Percentiles rank a stretch among this genome's conserved stretches.
Conservation (phyloP, 208 protist species). For the Wallacemonas sp. region DNA sequence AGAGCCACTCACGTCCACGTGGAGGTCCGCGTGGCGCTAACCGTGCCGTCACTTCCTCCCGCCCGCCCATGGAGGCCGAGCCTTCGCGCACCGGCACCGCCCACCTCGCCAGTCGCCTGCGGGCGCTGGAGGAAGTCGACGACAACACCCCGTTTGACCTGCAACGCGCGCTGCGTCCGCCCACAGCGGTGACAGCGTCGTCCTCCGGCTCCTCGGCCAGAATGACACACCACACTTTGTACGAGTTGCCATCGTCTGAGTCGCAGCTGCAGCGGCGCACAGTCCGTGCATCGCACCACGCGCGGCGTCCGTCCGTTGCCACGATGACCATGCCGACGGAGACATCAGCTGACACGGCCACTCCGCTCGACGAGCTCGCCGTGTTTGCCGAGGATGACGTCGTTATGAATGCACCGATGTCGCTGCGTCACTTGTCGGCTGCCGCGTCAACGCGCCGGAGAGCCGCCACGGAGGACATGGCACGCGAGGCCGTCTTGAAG, state of each 20-base stretch:
- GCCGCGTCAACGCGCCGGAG: not conserved
- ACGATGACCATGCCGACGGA: not conserved
- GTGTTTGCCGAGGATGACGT: constrained; percentile 53
- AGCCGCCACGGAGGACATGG: no score
- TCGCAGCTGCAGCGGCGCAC: constrained; percentile 14
- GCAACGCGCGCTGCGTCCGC: not conserved
- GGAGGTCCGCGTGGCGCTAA: no score
- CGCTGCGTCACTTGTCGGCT: constrained; percentile 26
- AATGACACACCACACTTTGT: no score
- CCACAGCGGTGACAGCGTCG: not conserved
- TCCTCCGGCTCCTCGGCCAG: not conserved
- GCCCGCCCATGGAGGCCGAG: not conserved
- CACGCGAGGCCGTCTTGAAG: not conserved
- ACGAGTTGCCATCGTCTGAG: no score
- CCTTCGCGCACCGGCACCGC: not conserved
- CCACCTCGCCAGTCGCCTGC: constrained; percentile 1
- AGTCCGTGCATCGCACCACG: not conserved
- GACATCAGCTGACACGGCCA: not conserved
- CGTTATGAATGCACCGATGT: constrained; percentile 41
- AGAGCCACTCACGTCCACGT: no score
- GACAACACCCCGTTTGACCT: constrained; percentile 15
- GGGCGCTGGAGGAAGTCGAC: not conserved
- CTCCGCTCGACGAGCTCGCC: not conserved
- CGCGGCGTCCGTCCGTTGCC: not conserved
- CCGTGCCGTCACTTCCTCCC: no score